phyloP scores from a whole-genome alignment of 495 filamentous ascomycete genomes.

The Pseudevernia furfuracea region DNA sequence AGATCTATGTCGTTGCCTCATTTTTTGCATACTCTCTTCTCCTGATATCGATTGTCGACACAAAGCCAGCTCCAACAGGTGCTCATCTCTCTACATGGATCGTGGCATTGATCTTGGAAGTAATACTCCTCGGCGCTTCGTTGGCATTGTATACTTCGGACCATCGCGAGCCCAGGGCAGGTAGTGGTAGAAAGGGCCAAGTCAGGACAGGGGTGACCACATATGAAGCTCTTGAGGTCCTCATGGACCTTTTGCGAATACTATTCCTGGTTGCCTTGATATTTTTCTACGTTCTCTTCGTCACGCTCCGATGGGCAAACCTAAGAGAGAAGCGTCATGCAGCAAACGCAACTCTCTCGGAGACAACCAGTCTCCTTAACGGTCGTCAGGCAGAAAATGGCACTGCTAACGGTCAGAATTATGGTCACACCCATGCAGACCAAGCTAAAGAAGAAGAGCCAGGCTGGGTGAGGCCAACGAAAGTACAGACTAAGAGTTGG shows the following conservation, averaged over 20 bases:
- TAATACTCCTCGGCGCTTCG: conserved; percentile 58
- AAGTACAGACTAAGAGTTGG: conserved; percentile 62
- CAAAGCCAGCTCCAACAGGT: conserved; percentile 60
- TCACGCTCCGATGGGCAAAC: conserved; percentile 31
- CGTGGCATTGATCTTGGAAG: conserved; percentile 58
- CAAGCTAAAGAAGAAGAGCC: conserved; percentile 31
- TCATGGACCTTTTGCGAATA: conserved; percentile 52
- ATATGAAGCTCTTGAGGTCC: conserved; percentile 60
- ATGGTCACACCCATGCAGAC: conserved; percentile 40
- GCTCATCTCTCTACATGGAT: conserved; percentile 70
- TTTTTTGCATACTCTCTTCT: conserved; percentile 67
- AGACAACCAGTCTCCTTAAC: conserved; percentile 49
- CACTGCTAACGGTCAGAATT: conserved; percentile 42
- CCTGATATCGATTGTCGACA: conserved; percentile 74
- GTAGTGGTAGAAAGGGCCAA: conserved; percentile 40
- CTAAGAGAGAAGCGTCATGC: conserved; percentile 11
- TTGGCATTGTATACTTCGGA: conserved; percentile 51
- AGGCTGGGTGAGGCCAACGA: conserved; percentile 59
- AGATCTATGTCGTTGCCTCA: conserved; percentile 78
- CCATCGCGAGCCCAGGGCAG: conserved; percentile 54
- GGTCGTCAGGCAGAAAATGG: conserved; percentile 38
- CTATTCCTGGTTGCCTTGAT: conserved; percentile 51
- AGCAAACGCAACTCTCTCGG: conserved; percentile 36
- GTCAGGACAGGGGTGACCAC: conserved; percentile 45
- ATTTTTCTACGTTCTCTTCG: conserved; percentile 51